Percentiles rank a stretch among this genome's conserved stretches.
Conservation (phyloP, 257 asterid genomes). For the Salvia hispanica region DNA sequence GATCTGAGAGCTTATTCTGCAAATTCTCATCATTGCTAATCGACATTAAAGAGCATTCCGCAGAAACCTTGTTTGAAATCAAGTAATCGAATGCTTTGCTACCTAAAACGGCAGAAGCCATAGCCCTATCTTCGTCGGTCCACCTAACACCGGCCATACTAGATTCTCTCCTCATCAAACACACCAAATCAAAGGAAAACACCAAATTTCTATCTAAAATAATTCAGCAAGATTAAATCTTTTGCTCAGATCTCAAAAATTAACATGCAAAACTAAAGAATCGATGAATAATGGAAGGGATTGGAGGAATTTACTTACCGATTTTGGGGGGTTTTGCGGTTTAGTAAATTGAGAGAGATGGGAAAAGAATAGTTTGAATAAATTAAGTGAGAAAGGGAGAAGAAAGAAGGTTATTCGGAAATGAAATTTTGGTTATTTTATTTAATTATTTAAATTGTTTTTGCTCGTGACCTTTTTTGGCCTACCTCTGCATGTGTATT, state of each 20-base stretch:
- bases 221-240: background rate
- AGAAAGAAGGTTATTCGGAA: background rate
- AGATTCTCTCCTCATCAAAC: constrained; percentile 27
- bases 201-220: too few relatives aligned
- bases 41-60: constrained; percentile 71
- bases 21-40: constrained; percentile 66
- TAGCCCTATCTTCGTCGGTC: constrained; percentile 69
- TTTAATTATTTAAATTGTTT: constrained; percentile 4
- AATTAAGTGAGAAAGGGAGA: constrained; percentile 24
- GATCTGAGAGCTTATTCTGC: constrained; percentile 86
- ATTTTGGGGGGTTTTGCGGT: background rate
- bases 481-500: constrained; percentile 48
- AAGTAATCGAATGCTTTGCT: constrained; percentile 74
- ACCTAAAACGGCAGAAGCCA: constrained; percentile 76
- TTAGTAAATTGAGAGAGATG: constrained; percentile 13
- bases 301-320: constrained; percentile 46
- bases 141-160: constrained; percentile 55
- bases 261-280: constrained; percentile 31
- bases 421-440: constrained; percentile 2
- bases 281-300: background rate
- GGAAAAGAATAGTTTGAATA: constrained; percentile 11
- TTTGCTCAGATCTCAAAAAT: constrained; percentile 55
- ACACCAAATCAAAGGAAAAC: too few relatives aligned
- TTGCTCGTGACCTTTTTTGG: constrained; percentile 27
- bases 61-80: constrained; percentile 55